Percentiles rank a stretch among this genome's conserved stretches.
These are phyloP conservation scores for Pulicaria dysenterica DNA, from an alignment of 129 eudicot genomes.

Conservation along the genomic window DNA sequence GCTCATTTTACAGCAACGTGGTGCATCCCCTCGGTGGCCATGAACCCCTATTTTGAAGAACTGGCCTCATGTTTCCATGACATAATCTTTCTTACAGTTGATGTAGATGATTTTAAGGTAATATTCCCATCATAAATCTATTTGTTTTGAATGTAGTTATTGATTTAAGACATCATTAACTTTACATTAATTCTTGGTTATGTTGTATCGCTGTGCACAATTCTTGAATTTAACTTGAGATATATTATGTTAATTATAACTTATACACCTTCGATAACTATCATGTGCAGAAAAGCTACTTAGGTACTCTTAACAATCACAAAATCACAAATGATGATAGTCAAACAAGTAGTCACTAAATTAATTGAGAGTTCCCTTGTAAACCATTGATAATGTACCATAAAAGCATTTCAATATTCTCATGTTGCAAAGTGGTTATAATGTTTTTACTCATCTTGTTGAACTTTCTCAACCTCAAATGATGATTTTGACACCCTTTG, in stretches of 20 bases:
- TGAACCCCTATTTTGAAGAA: conserved; percentile 59
- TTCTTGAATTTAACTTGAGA: conserved; percentile 11
- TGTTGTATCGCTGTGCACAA: not conserved
- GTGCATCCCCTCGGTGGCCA: conserved; percentile 82
- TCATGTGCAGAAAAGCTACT: no score
- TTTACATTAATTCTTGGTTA: not conserved
- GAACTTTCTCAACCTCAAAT: not conserved
- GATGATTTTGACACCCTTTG: not conserved
- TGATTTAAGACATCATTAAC: not conserved
- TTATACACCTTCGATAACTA: no score
- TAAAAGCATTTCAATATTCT: not conserved
- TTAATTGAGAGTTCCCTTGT: not conserved
- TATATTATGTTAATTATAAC: not conserved
- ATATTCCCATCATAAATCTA: not conserved
- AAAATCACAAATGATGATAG: not conserved
- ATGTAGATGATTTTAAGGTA: conserved; percentile 83
- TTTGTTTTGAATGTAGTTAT: not conserved
- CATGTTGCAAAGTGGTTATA: not conserved
- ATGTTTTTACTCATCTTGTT: not conserved
- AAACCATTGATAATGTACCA: not conserved
- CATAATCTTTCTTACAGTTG: conserved; percentile 57
- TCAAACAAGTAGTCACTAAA: not conserved
- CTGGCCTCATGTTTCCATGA: conserved; percentile 50
- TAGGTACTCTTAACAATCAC: not conserved
- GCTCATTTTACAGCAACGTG: conserved; percentile 79